Evolutionary conservation across 208 protist genomes (phyloP).

Genomic region (Wallacemonas collosoma): DNA sequence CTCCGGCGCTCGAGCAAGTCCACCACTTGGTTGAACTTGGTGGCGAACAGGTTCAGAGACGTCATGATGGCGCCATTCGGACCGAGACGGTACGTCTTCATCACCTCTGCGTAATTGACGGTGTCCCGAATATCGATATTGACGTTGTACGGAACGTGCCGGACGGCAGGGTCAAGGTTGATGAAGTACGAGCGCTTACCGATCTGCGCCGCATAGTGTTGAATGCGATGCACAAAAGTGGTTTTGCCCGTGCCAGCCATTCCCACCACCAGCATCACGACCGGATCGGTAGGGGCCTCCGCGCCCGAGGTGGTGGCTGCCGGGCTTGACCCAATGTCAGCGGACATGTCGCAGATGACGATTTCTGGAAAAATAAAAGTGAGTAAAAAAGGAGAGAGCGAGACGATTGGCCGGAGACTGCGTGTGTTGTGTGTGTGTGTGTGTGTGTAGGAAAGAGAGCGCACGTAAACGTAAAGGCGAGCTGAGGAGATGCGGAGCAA

Average conservation of each 20-base stretch:
- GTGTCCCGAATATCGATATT: conserved; percentile 99
- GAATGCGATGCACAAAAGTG: conserved; percentile 97
- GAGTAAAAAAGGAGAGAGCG: too few species aligned
- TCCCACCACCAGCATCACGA: conserved; percentile 97
- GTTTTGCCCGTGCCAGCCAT: conserved; percentile 99
- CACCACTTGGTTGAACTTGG: conserved; percentile 98
- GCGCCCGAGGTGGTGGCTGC: background rate
- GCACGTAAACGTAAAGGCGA: background rate
- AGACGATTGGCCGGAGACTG: too few species aligned
- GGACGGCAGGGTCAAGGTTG: conserved; percentile 98
- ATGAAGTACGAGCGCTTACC: conserved; percentile 94
- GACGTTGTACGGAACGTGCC: conserved; percentile 92
- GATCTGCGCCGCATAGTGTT: conserved; percentile 88
- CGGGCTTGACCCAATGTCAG: background rate
- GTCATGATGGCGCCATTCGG: conserved; percentile 99
- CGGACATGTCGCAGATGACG: background rate
- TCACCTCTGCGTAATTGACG: conserved; percentile 98
- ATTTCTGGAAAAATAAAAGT: conserved; percentile 4
- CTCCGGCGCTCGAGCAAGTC: conserved; percentile 81
- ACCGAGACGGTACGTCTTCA: conserved; percentile 97
- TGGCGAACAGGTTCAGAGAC: conserved; percentile 98
- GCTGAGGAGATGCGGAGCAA: too few species aligned
- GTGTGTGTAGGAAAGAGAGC: background rate
- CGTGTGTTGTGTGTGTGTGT: too few species aligned
- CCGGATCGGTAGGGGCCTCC: conserved; percentile 54